Conservation (phyloP, 2,329 filamentous ascomycete species). For the Alternaria hordeiaustralica region DNA sequence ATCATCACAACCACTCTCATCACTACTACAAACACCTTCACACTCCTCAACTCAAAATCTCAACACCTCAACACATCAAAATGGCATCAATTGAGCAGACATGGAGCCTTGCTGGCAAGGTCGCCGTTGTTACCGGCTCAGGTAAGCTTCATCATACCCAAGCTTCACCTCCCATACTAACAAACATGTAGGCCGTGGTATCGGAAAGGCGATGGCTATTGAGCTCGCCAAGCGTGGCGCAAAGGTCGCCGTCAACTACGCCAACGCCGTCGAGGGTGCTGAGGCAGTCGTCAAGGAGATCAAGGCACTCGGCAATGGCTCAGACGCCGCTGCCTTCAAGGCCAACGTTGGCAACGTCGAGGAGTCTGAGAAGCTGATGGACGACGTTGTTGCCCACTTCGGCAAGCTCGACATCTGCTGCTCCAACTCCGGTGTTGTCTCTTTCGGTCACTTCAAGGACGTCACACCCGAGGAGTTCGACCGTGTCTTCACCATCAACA, state of each 20-base stretch:
- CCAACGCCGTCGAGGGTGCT: slow-evolving; percentile 69
- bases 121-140: slow-evolving; percentile 61
- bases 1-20: slow-evolving; percentile 27
- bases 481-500: slow-evolving; percentile 67
- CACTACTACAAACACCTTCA: slow-evolving; percentile 14
- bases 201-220: slow-evolving; percentile 70
- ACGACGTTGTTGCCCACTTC: slow-evolving; percentile 67
- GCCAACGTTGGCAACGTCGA: slow-evolving; percentile 71
- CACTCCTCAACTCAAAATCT: slow-evolving; percentile 7
- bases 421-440: slow-evolving; percentile 69
- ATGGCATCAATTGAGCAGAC: slow-evolving; percentile 52
- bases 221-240: slow-evolving; percentile 70
- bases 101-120: slow-evolving; percentile 61
- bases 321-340: slow-evolving; percentile 68
- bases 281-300: slow-evolving; percentile 71
- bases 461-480: slow-evolving; percentile 63
- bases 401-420: slow-evolving; percentile 73
- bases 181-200: slow-evolving; percentile 62
- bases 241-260: slow-evolving; percentile 71
- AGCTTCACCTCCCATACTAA: slow-evolving; percentile 21
- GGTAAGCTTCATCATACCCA: slow-evolving; percentile 42
- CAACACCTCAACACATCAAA: slow-evolving; percentile 31
- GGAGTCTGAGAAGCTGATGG: slow-evolving; percentile 69
- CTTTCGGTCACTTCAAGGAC: slow-evolving; percentile 61
- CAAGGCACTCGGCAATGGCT: slow-evolving; percentile 65